Conservation (phyloP, 116 monocot species). For the Zostera marina region DNA sequence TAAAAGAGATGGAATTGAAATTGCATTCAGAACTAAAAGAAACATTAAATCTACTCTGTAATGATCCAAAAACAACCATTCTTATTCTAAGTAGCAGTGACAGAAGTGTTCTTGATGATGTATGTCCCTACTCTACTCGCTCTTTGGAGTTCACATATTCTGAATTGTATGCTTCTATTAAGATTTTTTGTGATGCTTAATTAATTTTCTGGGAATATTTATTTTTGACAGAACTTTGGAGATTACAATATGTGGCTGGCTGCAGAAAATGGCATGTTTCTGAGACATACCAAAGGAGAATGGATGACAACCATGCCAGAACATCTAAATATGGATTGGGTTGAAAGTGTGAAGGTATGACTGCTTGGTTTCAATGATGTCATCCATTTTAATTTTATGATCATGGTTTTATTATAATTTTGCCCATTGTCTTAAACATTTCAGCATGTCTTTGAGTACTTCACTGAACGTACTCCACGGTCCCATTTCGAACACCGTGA, state of each 20-base stretch:
- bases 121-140: slow-evolving; percentile 10
- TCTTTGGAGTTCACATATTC: background rate
- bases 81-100: slow-evolving; percentile 95
- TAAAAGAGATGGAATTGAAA: slow-evolving; percentile 98
- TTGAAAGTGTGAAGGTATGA: slow-evolving; percentile 94
- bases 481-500: slow-evolving; percentile 98
- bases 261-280: slow-evolving; percentile 98
- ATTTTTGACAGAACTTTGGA: slow-evolving; percentile 66
- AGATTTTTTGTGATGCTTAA: too few species aligned
- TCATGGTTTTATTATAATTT: background rate
- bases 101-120: slow-evolving; percentile 86
- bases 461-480: slow-evolving; percentile 92
- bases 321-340: slow-evolving; percentile 99
- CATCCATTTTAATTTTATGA: background rate
- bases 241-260: slow-evolving; percentile 96
- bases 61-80: slow-evolving; percentile 70
- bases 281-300: slow-evolving; percentile 79
- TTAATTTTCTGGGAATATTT: background rate
- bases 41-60: slow-evolving; percentile 53
- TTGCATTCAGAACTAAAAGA: slow-evolving; percentile 78
- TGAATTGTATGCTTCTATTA: too few species aligned
- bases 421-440: slow-evolving; percentile 14
- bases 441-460: slow-evolving; percentile 98
- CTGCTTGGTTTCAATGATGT: background rate
- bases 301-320: slow-evolving; percentile 99